Percentiles rank a stretch among this genome's conserved stretches.
phyloP scores from a whole-genome alignment of 352 stramenopile species.

The Phytopythium chamaehyphon region DNA sequence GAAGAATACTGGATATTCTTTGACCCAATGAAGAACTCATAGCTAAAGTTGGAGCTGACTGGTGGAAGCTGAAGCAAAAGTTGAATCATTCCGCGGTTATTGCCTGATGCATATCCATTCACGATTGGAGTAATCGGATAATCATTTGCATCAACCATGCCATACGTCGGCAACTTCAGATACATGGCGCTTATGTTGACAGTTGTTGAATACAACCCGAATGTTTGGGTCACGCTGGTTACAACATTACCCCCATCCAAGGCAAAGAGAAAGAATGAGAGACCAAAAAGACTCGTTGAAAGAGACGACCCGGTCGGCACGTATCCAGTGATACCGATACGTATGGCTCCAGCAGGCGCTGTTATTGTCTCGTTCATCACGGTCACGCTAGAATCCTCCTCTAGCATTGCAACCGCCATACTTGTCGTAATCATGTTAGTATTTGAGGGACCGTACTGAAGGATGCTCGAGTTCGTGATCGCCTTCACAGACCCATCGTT shows the following conservation, averaged over 20 bases:
- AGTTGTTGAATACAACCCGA: background rate
- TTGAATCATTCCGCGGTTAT: conserved; percentile 13
- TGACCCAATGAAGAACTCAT: conserved; percentile 7
- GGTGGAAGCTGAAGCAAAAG: conserved; percentile 3
- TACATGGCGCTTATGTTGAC: conserved; percentile 15
- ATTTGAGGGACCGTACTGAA: background rate
- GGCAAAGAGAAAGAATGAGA: conserved; percentile 15
- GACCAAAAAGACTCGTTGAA: background rate
- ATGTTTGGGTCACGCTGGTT: conserved; percentile 1
- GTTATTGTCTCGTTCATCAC: conserved; percentile 1
- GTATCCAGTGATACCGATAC: background rate
- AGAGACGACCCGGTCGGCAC: background rate
- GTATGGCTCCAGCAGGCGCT: background rate
- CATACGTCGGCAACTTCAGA: conserved; percentile 5
- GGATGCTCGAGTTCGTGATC: background rate
- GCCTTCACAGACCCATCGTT: background rate
- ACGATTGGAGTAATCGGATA: background rate
- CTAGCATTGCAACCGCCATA: background rate
- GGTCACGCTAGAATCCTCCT: background rate
- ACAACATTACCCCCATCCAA: conserved; percentile 9
- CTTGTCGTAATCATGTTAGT: background rate
- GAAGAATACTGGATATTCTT: background rate
- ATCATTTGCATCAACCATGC: background rate
- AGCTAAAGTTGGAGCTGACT: background rate
- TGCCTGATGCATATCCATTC: conserved; percentile 7